Conservation (phyloP, 768 basidiomycete species). For the Amanita thiersii region DNA sequence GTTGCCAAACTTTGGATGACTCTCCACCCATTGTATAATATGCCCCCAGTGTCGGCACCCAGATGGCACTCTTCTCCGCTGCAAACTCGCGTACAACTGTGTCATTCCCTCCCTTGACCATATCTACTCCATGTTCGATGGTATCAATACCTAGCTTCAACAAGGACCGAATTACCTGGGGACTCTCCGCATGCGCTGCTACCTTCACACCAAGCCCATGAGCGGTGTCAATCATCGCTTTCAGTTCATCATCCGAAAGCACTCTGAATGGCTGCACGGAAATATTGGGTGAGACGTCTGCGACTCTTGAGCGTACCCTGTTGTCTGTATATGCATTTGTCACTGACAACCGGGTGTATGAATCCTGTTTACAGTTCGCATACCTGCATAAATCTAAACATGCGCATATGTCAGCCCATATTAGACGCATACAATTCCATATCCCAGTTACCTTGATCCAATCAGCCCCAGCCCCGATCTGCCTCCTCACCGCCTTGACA, state of each 20-base stretch:
- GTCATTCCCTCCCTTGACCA: conserved; percentile 17
- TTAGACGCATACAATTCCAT: conserved; percentile 1
- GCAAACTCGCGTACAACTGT: conserved; percentile 20
- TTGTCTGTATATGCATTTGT: too few relatives aligned
- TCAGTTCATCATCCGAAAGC: conserved; percentile 37
- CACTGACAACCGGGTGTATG: too few relatives aligned
- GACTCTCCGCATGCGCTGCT: conserved; percentile 42
- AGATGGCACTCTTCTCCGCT: conserved; percentile 25
- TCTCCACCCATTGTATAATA: conserved; percentile 24
- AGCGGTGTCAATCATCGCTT: conserved; percentile 42
- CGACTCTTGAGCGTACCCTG: conserved; percentile 37
- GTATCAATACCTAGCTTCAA: conserved; percentile 36
- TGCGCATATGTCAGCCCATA: conserved; percentile 7
- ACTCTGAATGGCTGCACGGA: conserved; percentile 28
- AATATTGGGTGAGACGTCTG: conserved; percentile 28
- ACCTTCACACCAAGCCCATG: conserved; percentile 47
- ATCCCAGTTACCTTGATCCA: conserved; percentile 47
- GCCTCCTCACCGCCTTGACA: conserved; percentile 45
- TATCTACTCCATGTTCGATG: conserved; percentile 47
- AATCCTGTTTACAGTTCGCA: too few relatives aligned
- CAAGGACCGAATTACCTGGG: conserved; percentile 24
- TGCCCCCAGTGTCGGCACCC: conserved; percentile 53
- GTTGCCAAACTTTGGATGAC: neutral
- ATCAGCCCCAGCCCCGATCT: conserved; percentile 59
- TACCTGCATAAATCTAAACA: conserved; percentile 44